Percentiles rank a stretch among this genome's conserved stretches.
Conservation (phyloP, 495 filamentous ascomycete genomes). For the Penicillium maclennaniae region DNA sequence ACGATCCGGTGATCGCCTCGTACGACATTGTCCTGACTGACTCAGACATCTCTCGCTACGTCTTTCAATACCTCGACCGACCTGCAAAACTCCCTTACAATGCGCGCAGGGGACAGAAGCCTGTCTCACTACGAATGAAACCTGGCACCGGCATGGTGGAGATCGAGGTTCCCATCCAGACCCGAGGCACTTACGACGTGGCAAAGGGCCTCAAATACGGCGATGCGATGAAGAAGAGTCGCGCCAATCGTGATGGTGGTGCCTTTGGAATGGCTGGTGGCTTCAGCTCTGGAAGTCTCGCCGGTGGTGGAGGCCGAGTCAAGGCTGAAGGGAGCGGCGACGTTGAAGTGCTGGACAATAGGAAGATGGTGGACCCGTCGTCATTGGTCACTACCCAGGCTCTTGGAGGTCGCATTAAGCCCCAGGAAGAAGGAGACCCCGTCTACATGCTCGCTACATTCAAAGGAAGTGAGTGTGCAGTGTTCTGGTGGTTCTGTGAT, state of each 20-base stretch:
- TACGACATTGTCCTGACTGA: constrained; percentile 62
- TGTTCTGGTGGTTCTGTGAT: background rate
- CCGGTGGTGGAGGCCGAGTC: constrained; percentile 27
- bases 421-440: constrained; percentile 54
- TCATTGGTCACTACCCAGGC: constrained; percentile 43
- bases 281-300: constrained; percentile 42
- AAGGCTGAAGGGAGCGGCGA: constrained; percentile 36
- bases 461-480: constrained; percentile 48
- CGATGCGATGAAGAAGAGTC: constrained; percentile 57
- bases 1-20: constrained; percentile 54
- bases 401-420: constrained; percentile 63
- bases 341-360: constrained; percentile 35
- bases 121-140: constrained; percentile 62
- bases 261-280: constrained; percentile 58
- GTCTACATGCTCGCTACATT: constrained; percentile 73
- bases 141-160: constrained; percentile 66
- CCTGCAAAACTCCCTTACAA: constrained; percentile 53
- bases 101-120: constrained; percentile 47
- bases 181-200: constrained; percentile 58
- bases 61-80: constrained; percentile 67
- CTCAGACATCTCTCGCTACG: constrained; percentile 48
- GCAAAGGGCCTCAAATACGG: constrained; percentile 63
- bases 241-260: constrained; percentile 51
- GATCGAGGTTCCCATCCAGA: constrained; percentile 66
- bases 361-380: constrained; percentile 34